phyloP scores from a whole-genome alignment of 2,329 filamentous ascomycete genomes.

The Pseudogymnoascus pannorum region DNA sequence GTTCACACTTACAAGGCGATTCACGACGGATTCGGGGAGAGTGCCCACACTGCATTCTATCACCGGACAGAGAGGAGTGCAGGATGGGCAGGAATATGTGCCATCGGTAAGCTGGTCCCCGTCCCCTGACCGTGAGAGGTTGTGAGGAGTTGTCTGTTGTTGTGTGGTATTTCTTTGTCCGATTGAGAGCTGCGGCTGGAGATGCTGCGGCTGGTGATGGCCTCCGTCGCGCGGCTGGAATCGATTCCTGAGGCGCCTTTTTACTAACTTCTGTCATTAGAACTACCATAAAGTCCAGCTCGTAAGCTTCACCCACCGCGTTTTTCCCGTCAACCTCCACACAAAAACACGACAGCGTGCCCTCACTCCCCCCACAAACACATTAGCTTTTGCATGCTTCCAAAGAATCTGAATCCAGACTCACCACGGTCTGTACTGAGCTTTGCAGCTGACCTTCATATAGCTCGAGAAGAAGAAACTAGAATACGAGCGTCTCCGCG shows the following conservation, averaged over 20 bases:
- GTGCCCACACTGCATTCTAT: conserved; percentile 60
- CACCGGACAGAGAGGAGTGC: conserved; percentile 23
- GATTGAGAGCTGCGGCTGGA: neutral
- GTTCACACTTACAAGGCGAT: conserved; percentile 71
- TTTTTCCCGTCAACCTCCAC: neutral
- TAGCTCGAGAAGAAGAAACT: conserved; percentile 91
- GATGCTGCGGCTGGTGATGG: neutral
- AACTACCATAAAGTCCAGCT: conserved; percentile 68
- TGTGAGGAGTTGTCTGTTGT: neutral
- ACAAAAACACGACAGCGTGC: neutral
- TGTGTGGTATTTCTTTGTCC: neutral
- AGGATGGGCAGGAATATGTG: conserved; percentile 27
- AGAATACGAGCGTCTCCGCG: conserved; percentile 84
- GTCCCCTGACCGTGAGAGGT: neutral
- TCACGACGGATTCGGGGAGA: conserved; percentile 86
- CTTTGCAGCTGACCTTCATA: conserved; percentile 31
- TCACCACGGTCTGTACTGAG: neutral
- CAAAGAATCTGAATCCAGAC: neutral
- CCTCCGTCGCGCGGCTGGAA: neutral
- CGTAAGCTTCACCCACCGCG: conserved; percentile 44
- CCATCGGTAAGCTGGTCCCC: conserved; percentile 25
- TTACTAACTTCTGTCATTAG: conserved; percentile 34
- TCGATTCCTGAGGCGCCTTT: conserved; percentile 3
- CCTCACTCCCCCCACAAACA: neutral
- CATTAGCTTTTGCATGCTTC: neutral